Evolutionary conservation across 441 rosid species (phyloP), one percentile per base, ranked within the genome.

Genomic region (Omphalea diandra): DNA sequence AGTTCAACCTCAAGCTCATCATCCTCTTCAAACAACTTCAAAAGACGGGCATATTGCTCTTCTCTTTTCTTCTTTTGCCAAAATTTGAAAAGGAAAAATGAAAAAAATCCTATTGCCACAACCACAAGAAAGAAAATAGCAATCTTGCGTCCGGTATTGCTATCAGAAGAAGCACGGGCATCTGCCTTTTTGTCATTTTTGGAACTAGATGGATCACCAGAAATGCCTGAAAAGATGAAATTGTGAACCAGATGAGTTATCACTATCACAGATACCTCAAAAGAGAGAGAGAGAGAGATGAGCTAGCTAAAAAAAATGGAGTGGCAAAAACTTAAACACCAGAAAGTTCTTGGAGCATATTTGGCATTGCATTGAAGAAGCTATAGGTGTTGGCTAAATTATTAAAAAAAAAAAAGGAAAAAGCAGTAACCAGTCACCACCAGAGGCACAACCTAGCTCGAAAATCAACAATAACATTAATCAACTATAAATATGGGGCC

Each of bases 21-120:
- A 71, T 88, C 97, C 80, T 89, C 91, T 82, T 88, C 93, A 61
- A 89, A 91, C 75, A 91, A 80, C 79, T 91, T 86, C 71, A 88
- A 79, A n/a, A 90, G 88, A 22, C 88, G 81, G 38, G 94, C 94
- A 68, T 90, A 86, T 63, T 88, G 97, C 83, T 90, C 93, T 14
- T 89, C 94, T 74, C 94, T 82, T 81, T 87, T 90, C 88, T 89
- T 90, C 86, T 83, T 90, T 73, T 88, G 93, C 92, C 92, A 87
- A 9, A 87, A 64, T 82, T 87, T 88, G 83, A 76, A 85, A 10
- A 90, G 84, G 66, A 87, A 74, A 65, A 87, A 79, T 5, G 83
- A 71, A 77, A 88, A 84, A 68, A 75, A 54, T 11, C 69, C 86
- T 41, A 85, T 73, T 3, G 78, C 82, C 67, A 75, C 84, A 43